A percentile compares a stretch with the other conserved stretches of the same genome.
phyloP scores from a whole-genome alignment of 2,329 filamentous ascomycete species.

The Fusarium denticulatum region DNA sequence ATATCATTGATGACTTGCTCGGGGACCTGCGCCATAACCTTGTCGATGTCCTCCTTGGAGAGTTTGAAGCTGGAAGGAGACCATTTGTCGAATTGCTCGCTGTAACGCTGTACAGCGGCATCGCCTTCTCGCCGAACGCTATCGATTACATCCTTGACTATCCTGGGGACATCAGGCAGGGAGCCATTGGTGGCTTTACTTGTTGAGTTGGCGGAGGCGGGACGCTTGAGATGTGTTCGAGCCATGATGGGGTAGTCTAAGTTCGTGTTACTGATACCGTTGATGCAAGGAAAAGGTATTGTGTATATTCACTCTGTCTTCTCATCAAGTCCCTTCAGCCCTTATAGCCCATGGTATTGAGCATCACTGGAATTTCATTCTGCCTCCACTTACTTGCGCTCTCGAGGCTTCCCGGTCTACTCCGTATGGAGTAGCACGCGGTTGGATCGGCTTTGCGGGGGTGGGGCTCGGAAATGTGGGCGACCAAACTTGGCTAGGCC shows the following conservation, averaged over 20 bases:
- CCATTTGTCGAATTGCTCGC: constrained; percentile 1
- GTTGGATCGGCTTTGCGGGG: neutral
- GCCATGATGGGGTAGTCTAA: neutral
- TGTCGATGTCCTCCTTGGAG: neutral
- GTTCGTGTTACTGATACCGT: neutral
- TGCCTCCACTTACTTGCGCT: neutral
- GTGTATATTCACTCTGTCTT: neutral
- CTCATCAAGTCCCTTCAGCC: neutral
- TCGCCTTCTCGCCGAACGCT: neutral
- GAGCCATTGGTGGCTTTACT: neutral
- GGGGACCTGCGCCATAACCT: neutral
- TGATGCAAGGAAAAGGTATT: too few relatives aligned
- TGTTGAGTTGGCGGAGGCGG: neutral
- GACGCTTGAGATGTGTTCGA: neutral
- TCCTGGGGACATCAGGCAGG: neutral
- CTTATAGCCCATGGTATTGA: neutral
- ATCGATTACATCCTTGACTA: neutral
- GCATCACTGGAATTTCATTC: neutral
- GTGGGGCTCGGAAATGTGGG: neutral
- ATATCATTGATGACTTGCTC: neutral
- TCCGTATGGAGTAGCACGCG: too few relatives aligned
- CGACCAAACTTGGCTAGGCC: neutral
- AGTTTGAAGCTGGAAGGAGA: neutral
- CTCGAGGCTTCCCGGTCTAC: rapidly evolving
- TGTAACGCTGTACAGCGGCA: neutral